These are phyloP conservation scores for Camellia sinensis DNA, from an alignment of 148 eudicot genomes.

Conservation along the genomic window DNA sequence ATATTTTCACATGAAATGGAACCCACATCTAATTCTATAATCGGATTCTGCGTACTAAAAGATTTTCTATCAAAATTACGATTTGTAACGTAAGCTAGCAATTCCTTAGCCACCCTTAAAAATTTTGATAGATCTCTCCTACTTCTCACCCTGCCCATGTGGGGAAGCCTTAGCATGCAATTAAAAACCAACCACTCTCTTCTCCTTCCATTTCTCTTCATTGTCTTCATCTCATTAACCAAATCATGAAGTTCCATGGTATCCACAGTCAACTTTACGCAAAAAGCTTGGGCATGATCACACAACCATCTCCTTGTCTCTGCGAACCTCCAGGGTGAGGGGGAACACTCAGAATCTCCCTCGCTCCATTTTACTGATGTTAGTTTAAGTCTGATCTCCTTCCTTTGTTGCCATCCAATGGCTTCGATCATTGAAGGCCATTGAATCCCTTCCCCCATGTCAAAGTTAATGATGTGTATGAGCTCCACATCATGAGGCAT, in stretches of 20 bases:
- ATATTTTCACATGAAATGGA: too few relatives aligned
- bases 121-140: conserved; percentile 26
- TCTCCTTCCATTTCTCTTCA: conserved; percentile 3
- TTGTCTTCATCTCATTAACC: conserved; percentile 12
- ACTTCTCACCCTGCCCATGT: conserved; percentile 33
- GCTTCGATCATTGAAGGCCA: conserved; percentile 25
- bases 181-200: conserved; percentile 35
- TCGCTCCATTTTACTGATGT: conserved; percentile 23
- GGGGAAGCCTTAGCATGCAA: conserved; percentile 34
- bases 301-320: conserved; percentile 26
- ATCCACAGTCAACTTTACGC: conserved; percentile 26
- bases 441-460: conserved; percentile 25
- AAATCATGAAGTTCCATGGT: conserved; percentile 21
- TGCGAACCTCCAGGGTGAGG: conserved; percentile 23
- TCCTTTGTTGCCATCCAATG: conserved; percentile 4
- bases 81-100: conserved; percentile 10
- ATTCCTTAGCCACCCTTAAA: conserved; percentile 24
- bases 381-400: conserved; percentile 10
- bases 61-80: neutral
- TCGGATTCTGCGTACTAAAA: too few relatives aligned
- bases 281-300: conserved; percentile 22
- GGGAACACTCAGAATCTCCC: neutral
- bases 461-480: conserved; percentile 26
- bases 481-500: conserved; percentile 5
- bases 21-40: too few relatives aligned